phyloP scores from a whole-genome alignment of 2,329 filamentous ascomycete genomes.

The Macroventuria anomochaeta region DNA sequence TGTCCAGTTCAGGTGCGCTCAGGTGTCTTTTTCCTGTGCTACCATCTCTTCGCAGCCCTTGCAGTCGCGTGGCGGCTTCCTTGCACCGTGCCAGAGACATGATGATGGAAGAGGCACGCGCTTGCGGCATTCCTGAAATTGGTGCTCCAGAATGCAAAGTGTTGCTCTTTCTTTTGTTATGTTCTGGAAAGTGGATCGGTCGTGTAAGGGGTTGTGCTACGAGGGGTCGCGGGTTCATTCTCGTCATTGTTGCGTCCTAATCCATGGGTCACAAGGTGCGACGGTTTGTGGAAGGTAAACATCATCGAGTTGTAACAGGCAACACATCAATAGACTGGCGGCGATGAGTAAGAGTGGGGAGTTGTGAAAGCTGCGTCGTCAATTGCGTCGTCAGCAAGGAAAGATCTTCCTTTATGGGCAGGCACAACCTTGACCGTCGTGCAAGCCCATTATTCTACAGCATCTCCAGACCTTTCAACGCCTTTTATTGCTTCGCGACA shows the following conservation, averaged over 20 bases:
- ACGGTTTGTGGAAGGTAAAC: conserved; percentile 6
- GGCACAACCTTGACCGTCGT: conserved; percentile 1
- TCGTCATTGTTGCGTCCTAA: conserved; percentile 6
- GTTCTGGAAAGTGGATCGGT: conserved; percentile 12
- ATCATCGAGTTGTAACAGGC: not conserved
- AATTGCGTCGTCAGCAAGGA: conserved; percentile 10
- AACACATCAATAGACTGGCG: conserved; percentile 4
- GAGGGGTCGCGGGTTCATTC: not conserved
- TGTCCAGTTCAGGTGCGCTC: conserved; percentile 9
- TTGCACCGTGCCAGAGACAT: conserved; percentile 18
- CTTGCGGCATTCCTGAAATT: conserved; percentile 17
- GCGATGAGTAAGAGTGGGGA: conserved; percentile 9
- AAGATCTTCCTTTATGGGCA: not conserved
- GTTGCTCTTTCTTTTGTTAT: conserved; percentile 18
- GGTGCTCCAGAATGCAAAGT: conserved; percentile 11
- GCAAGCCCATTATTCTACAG: not conserved
- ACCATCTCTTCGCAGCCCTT: conserved; percentile 17
- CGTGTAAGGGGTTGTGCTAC: conserved; percentile 14
- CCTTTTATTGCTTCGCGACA: not conserved
- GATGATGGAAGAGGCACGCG: conserved; percentile 19
- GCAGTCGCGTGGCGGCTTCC: conserved; percentile 21
- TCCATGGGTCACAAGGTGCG: conserved; percentile 1
- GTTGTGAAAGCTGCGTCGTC: conserved; percentile 3
- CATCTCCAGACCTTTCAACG: not conserved
- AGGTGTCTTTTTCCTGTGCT: conserved; percentile 17